Evolutionary conservation across 2,329 filamentous ascomycete species (phyloP).

Genomic region (Tolypocladium inflatum): DNA sequence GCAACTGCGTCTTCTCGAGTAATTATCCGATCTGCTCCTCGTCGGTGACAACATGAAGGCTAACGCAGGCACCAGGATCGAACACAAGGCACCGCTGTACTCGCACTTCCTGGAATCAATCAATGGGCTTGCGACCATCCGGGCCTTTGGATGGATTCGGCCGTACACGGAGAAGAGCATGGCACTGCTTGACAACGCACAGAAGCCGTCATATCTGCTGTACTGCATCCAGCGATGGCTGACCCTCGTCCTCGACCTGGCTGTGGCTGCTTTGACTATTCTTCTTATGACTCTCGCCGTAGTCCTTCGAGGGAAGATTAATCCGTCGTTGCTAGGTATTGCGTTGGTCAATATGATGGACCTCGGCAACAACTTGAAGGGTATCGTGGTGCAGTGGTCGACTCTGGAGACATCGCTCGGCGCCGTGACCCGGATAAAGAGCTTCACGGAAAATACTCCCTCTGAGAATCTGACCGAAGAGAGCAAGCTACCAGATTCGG

Average conservation of each 20-base stretch:
- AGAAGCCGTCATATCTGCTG: conserved; percentile 43
- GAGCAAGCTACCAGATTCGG: conserved; percentile 2
- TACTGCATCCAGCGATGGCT: conserved; percentile 44
- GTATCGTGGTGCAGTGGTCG: conserved; percentile 17
- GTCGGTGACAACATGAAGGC: no score
- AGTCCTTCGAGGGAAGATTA: conserved; percentile 17
- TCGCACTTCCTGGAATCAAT: conserved; percentile 22
- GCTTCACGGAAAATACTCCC: conserved; percentile 15
- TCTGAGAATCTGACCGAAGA: conserved; percentile 11
- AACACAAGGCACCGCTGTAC: conserved; percentile 14
- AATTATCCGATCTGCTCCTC: no score
- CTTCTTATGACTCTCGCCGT: conserved; percentile 26
- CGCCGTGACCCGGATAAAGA: conserved; percentile 17
- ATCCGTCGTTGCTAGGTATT: conserved; percentile 23
- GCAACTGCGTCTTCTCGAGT: no score
- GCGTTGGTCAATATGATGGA: conserved; percentile 26
- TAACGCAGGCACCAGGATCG: no score
- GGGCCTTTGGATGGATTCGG: conserved; percentile 28
- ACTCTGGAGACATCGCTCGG: conserved; percentile 19
- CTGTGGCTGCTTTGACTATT: conserved; percentile 38
- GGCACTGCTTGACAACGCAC: conserved; percentile 31
- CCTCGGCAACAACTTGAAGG: conserved; percentile 15
- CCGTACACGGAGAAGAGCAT: conserved; percentile 26
- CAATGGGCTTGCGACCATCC: conserved; percentile 22
- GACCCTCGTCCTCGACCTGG: conserved; percentile 38